Evolutionary conservation across 129 eudicot genomes (phyloP).

Genomic region (Saposhnikovia divaricata): DNA sequence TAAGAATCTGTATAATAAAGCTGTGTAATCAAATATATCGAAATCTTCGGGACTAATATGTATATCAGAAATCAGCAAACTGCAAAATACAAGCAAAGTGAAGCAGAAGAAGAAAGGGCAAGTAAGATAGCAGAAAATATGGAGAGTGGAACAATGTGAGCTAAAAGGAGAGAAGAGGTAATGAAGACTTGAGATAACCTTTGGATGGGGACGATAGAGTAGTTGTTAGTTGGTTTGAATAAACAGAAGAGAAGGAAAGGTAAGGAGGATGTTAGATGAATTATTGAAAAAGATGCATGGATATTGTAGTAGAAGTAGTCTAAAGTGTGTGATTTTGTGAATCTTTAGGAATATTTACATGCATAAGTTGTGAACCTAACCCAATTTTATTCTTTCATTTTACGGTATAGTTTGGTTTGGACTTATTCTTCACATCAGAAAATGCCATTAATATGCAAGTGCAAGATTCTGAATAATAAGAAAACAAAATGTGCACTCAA

Average conservation of each 20-base stretch:
- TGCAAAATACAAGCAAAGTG: neutral
- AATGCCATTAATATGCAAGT: neutral
- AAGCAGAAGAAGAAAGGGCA: neutral
- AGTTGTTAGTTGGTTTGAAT: constrained; percentile 5
- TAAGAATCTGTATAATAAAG: neutral
- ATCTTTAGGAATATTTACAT: neutral
- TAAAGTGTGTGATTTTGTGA: neutral
- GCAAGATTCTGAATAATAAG: neutral
- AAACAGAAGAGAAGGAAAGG: neutral
- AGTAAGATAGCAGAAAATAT: neutral
- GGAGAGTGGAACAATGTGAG: neutral
- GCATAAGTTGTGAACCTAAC: constrained; percentile 6
- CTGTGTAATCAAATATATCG: neutral
- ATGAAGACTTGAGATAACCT: neutral
- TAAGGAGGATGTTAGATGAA: neutral
- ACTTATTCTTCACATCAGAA: neutral
- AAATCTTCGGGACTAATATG: neutral
- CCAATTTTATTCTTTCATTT: neutral
- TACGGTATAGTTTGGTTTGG: neutral
- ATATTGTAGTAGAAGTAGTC: neutral
- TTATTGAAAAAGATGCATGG: constrained; percentile 1
- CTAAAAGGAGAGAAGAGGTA: neutral
- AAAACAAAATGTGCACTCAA: neutral
- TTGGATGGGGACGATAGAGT: neutral
- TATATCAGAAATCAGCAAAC: neutral